phyloP scores from a whole-genome alignment of 129 eudicot species.

The Flaveria trinervia region DNA sequence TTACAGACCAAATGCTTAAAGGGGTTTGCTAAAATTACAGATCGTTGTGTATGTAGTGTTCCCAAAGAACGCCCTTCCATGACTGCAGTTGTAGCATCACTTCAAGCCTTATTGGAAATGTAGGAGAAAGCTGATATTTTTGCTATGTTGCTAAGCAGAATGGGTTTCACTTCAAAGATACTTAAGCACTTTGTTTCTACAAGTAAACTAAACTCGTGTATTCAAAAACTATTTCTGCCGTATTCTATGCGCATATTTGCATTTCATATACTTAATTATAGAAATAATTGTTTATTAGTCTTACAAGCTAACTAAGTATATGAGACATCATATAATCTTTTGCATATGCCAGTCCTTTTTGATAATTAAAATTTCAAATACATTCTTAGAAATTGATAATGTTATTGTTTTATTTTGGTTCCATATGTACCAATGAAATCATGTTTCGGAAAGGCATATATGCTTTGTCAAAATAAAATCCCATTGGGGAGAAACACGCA shows the following conservation, averaged over 20 bases:
- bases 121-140: slow-evolving; percentile 1
- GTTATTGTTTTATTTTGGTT: no score
- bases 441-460: no score
- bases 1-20: slow-evolving; percentile 19
- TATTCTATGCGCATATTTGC: background rate
- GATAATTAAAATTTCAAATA: no score
- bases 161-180: background rate
- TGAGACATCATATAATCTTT: no score
- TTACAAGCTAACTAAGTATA: no score
- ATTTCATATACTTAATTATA: background rate
- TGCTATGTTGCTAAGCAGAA: background rate
- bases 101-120: slow-evolving; percentile 21
- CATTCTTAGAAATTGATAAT: no score
- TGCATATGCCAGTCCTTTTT: no score
- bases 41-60: slow-evolving; percentile 20
- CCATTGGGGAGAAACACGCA: no score
- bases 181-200: background rate
- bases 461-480: no score
- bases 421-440: no score
- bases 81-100: slow-evolving; percentile 31
- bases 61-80: slow-evolving; percentile 27
- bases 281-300: no score
- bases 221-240: background rate
- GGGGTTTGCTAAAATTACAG: slow-evolving; percentile 10
- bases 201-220: background rate